Base-by-base conservation (phyloP, 2,329 filamentous ascomycete genomes). In the Ophiostoma australiae region DNA sequence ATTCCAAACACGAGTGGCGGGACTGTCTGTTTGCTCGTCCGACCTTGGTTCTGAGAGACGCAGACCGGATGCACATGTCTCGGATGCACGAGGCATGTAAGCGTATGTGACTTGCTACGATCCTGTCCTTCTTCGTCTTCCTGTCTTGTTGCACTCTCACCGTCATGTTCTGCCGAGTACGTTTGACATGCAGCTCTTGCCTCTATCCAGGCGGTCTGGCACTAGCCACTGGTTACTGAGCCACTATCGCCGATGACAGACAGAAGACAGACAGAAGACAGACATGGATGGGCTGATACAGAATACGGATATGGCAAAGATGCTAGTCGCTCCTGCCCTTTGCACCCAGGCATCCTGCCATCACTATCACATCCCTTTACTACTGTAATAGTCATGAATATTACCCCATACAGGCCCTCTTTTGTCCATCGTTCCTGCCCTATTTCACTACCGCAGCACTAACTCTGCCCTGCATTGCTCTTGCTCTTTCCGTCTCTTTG, bases 331-430 rank as follows among this genome's bases (percentile, higher is more conserved):
- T 48, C 44, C 44, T 48, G 44, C 44, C 44, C 44, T 48, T 48
- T 41, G 39, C 39, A 41, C 44, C 37, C 37, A 31, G 27, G 37
- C 37, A 39, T 39, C 37, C 8, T 31, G 27, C 44, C 39, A 41
- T 41, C 39, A 41, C 39, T 48, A 48, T 48, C 44, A 48, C 44
- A 48, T 48, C 44, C 44, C 44, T 48, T 48, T 17, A n/a, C 44
- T 48, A 48, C 5, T 48, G 15, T 44, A 44, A 17, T 44, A 48
- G 44, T 58, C 52, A 58, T 58, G n/a, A 58, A 58, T 58, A 58
- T 58, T 58, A 58, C 52, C 52, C 52, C 52, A 58, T 58, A 27
- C 52, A 13, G 52, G 52, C 52, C 52, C 52, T 58, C 52, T 27
- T 58, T 58, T 58, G 52, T 17, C 52, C 52, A 58, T 58, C 52